Evolutionary conservation across 192 early-diverging fungal species (phyloP), one percentile per base, ranked within the genome.

Genomic region (Helicostylum pulchrum): DNA sequence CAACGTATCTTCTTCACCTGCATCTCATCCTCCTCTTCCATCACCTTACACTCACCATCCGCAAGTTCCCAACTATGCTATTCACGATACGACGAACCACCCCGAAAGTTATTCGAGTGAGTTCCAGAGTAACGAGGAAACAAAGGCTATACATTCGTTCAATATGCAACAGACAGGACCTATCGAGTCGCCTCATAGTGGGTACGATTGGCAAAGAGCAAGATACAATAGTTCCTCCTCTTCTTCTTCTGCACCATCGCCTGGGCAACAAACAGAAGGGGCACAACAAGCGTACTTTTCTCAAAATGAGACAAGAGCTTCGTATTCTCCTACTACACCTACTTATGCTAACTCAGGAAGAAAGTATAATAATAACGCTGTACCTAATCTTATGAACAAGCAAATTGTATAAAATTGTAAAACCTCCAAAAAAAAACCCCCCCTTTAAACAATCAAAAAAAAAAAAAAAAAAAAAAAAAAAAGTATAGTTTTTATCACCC

Each of bases 181-280:
- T 21, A 44, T 43, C 5, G 46, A 48, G 2, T 48, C 46, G n/a
- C 46, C 12, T 48, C 57, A 59, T 43, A 59, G 39, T 20, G 53
- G 36, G 19, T 59, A 59, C 21, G 57, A 59, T 26, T 59, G 57
- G 57, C 57, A 59, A 21, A 31, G 57, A 20, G 57, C 57, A 12
- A 23, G 57, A 59, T 59, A 59, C 23, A 59, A 59, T 10, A 59
- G 57, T 15, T 39, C 57, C 5, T 59, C 57, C 7, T 31, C 32
- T n/a, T 59, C 57, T 26, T 59, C 57, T 5, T 44, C 57, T 59
- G 57, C 57, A 12, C 39, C 57, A 17, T 59, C 57, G 4, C 57
- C 57, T 15, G 34, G 34, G 11, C 36, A 19, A 39, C 36, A 43
- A 8, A 45, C 42, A 0, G 17, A 48, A 17, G 46, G 46, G 3